phyloP scores from a whole-genome alignment of 148 eudicot species.

The Silene uniflora region DNA sequence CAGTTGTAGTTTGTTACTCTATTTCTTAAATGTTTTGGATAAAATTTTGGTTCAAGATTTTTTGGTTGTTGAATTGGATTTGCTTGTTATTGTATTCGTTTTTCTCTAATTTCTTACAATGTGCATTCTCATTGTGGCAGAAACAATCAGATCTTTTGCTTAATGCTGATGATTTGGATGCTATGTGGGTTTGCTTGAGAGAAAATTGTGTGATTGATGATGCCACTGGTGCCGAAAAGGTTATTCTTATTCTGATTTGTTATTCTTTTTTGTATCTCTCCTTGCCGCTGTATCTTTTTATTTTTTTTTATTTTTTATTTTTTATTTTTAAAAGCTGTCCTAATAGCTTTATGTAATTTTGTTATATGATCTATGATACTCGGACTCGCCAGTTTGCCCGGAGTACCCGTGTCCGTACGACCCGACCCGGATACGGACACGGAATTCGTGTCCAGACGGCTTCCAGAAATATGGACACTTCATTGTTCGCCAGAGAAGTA shows the following conservation, averaged over 20 bases:
- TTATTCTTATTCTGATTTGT: slow-evolving; percentile 22
- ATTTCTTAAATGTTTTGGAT: neutral
- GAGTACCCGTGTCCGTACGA: too few species aligned
- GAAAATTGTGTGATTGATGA: slow-evolving; percentile 99
- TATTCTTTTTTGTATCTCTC: neutral
- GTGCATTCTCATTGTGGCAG: slow-evolving; percentile 39
- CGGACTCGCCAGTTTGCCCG: too few species aligned
- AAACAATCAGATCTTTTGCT: slow-evolving; percentile 97
- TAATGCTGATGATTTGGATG: slow-evolving; percentile 98
- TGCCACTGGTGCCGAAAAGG: slow-evolving; percentile 99
- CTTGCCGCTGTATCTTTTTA: neutral
- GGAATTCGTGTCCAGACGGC: too few species aligned
- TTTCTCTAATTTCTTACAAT: slow-evolving; percentile 16
- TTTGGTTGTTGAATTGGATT: neutral
- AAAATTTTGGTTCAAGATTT: neutral
- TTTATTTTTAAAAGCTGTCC: neutral
- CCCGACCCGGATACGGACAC: too few species aligned
- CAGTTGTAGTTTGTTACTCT: neutral
- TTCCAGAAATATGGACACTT: too few species aligned
- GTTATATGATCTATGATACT: neutral
- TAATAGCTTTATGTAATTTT: neutral
- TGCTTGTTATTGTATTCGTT: neutral
- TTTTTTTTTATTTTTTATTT: too few species aligned
- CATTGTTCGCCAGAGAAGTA: too few species aligned
- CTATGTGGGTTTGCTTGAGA: slow-evolving; percentile 99